Evolutionary conservation across 768 basidiomycete species (phyloP).

Genomic region (Russula lepida): DNA sequence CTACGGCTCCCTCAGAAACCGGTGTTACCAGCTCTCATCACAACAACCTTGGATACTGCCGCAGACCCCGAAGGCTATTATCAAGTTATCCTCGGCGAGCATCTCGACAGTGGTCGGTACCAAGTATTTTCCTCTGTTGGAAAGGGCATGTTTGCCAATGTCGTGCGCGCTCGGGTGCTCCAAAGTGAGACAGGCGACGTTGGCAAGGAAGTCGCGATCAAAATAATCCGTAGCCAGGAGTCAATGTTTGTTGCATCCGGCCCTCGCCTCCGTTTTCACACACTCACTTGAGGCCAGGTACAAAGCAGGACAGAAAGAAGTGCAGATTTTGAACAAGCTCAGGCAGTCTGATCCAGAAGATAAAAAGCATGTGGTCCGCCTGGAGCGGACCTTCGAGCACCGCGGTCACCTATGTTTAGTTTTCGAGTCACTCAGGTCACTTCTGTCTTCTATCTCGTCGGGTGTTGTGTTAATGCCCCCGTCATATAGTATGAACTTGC

Average conservation of each 20-base stretch:
- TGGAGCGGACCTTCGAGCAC: constrained; percentile 93
- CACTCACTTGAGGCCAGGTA: constrained; percentile 48
- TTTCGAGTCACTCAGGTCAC: constrained; percentile 86
- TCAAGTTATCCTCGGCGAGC: constrained; percentile 86
- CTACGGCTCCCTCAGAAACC: constrained; percentile 33
- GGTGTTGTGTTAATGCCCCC: constrained; percentile 2
- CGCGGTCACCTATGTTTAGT: constrained; percentile 95
- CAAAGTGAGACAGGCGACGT: constrained; percentile 46
- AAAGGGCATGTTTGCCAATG: constrained; percentile 98
- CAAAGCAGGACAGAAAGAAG: constrained; percentile 90
- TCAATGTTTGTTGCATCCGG: constrained; percentile 63
- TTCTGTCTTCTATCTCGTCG: neutral
- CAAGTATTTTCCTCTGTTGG: constrained; percentile 94
- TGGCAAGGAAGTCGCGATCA: constrained; percentile 88
- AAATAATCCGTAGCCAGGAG: constrained; percentile 92
- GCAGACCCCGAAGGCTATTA: constrained; percentile 97
- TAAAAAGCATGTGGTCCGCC: constrained; percentile 91
- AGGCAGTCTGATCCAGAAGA: constrained; percentile 89
- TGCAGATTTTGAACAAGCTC: constrained; percentile 78
- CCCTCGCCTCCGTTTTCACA: neutral
- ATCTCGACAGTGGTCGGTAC: constrained; percentile 85
- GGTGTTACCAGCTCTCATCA: constrained; percentile 54
- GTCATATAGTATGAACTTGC: constrained; percentile 80
- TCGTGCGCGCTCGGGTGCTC: constrained; percentile 81
- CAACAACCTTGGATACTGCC: constrained; percentile 78